These are phyloP conservation scores for Salvia splendens DNA, from an alignment of 257 asterid species.

Conservation along the genomic window DNA sequence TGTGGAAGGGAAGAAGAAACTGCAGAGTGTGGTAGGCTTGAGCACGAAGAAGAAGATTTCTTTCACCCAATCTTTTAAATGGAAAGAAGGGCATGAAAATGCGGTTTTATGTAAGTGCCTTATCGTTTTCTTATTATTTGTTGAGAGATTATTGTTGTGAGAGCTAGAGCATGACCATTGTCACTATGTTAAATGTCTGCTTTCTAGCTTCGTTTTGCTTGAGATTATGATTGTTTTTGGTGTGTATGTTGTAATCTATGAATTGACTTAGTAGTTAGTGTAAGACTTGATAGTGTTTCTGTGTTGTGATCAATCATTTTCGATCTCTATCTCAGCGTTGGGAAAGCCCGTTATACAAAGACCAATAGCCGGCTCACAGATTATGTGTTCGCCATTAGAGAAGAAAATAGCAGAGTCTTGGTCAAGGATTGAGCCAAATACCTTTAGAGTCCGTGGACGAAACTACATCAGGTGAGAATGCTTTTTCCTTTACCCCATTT, in stretches of 20 bases:
- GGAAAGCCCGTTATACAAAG: constrained; percentile 62
- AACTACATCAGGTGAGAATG: constrained; percentile 61
- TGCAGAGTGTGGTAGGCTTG: constrained; percentile 46
- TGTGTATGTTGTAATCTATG: background rate
- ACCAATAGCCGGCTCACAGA: constrained; percentile 91
- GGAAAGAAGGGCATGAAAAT: constrained; percentile 63
- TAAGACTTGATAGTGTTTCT: background rate
- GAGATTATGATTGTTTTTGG: background rate
- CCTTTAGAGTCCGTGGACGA: constrained; percentile 76
- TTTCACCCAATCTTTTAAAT: constrained; percentile 60
- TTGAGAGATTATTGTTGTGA: no score
- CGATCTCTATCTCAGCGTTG: constrained; percentile 47
- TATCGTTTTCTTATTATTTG: background rate
- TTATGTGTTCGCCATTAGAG: constrained; percentile 64
- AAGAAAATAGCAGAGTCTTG: constrained; percentile 66
- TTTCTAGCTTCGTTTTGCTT: background rate
- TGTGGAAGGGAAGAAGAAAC: constrained; percentile 58
- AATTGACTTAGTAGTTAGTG: background rate
- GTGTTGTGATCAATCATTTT: background rate
- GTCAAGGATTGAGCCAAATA: constrained; percentile 71
- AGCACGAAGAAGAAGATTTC: constrained; percentile 57
- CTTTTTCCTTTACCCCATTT: background rate
- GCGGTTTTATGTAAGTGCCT: constrained; percentile 54
- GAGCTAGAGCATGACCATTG: no score
- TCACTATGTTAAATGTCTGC: background rate